Evolutionary conservation across 2,329 filamentous ascomycete species (phyloP), one percentile per base, ranked within the genome.

Genomic region (Trichophyton schoenleinii): DNA sequence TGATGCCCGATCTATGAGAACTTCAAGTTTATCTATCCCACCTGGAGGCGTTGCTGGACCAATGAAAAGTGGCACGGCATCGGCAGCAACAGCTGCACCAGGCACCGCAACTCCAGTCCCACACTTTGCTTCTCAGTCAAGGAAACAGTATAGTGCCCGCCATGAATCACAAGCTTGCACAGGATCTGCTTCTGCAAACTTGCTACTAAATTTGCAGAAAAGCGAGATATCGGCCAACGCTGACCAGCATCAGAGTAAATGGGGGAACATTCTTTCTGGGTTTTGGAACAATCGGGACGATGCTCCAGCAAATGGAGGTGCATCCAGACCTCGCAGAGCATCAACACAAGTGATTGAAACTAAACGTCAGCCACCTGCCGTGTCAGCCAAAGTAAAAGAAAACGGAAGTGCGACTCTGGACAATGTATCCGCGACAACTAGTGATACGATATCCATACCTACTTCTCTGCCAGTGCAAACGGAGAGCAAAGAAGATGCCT

Each of bases 251-350:
- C 68, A 69, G 58, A 80, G 78, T 61, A 78, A 78, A 38, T 84
- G 81, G 82, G 80, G 80, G 20, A 81, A 77, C 38, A 71, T 84
- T 55, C 78, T 83, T 66, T 82, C 79, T 62, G 77, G 77, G 1
- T 76, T 84, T 62, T 84, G 82, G 82, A 78, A 73, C 64, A 72
- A 75, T 41, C 77, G 75, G 15, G 76, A 78, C 57, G 44, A 36
- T 31, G 2, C 44, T 20, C 36, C 15, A 18, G 20, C 15, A 34
- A 46, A 59, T 3, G 18, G 18, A 8, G 41, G 18, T 31, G 18
- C 36, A 13, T 36, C n/a, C 20, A 41, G 28, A 36, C 4, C 55
- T 58, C 36, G 41, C 6, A 25, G 36, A 44, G 36, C 55, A 31
- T 42, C 34, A 9, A 36, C 36, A n/a, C 55, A 42, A 44, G 22